These are phyloP conservation scores for Vicia sativa DNA, from an alignment of 306 rosid species.

Conservation along the genomic window DNA sequence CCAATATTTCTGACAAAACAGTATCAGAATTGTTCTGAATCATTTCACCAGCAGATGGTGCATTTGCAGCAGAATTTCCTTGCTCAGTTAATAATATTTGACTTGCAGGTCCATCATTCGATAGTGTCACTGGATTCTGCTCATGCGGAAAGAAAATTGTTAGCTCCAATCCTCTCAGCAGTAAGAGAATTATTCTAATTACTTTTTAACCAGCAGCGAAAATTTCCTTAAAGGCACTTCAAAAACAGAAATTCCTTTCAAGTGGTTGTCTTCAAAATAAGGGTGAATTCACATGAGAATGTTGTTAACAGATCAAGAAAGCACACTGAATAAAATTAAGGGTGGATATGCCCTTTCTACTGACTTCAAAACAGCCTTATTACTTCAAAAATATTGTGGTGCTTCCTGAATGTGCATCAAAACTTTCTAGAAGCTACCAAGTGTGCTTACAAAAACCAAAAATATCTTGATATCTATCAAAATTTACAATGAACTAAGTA, in stretches of 20 bases:
- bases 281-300: background rate
- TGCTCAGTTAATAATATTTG: constrained; percentile 57
- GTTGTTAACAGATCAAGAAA: background rate
- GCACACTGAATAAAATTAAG: background rate
- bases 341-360: background rate
- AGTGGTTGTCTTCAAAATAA: background rate
- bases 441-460: background rate
- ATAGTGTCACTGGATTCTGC: constrained; percentile 46
- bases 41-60: constrained; percentile 57
- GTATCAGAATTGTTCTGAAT: constrained; percentile 46
- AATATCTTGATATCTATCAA: constrained; percentile 14
- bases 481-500: background rate
- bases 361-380: background rate
- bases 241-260: background rate
- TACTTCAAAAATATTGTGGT: background rate
- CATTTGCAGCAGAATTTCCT: constrained; percentile 53
- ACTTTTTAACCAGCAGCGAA: background rate
- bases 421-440: background rate
- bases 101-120: constrained; percentile 52
- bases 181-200: background rate
- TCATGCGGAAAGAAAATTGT: constrained; percentile 46
- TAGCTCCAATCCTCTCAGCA: constrained; percentile 23
- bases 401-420: background rate
- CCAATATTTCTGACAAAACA: constrained; percentile 56
- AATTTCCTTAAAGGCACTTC: constrained; percentile 9